Evolutionary conservation across 2,329 filamentous ascomycete genomes (phyloP).

Genomic region (Stromatinia cepivora): DNA sequence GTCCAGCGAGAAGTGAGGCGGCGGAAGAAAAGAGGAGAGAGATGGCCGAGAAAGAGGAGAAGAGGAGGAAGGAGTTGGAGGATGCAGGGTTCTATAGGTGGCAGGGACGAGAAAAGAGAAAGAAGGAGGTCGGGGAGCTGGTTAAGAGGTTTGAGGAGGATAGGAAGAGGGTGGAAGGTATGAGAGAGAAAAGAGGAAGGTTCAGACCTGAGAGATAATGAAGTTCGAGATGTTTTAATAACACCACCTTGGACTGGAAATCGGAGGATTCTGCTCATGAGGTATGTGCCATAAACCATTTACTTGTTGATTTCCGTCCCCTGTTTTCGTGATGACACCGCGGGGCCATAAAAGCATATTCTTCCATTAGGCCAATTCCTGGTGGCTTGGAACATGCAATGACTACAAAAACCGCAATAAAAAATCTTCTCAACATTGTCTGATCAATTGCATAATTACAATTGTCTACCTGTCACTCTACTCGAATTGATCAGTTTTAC

Average conservation of each 20-base stretch:
- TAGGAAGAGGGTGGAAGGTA: constrained; percentile 66
- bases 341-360: constrained; percentile 55
- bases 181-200: constrained; percentile 65
- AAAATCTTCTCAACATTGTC: constrained; percentile 65
- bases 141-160: constrained; percentile 76
- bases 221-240: constrained; percentile 38
- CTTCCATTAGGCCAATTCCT: constrained; percentile 38
- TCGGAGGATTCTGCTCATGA: background rate
- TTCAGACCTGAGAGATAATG: constrained; percentile 53
- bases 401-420: constrained; percentile 64
- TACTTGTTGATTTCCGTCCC: constrained; percentile 5
- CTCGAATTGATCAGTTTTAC: background rate
- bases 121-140: constrained; percentile 69
- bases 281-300: constrained; percentile 28
- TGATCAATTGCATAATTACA: constrained; percentile 44
- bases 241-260: background rate
- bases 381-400: constrained; percentile 42
- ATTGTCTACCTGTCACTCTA: background rate
- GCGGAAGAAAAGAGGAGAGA: constrained; percentile 59
- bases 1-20: constrained; percentile 73
- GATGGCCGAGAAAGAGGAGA: constrained; percentile 63
- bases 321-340: constrained; percentile 48
- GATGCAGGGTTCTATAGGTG: constrained; percentile 74
- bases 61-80: constrained; percentile 62
- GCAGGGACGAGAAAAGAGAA: constrained; percentile 77